These are phyloP conservation scores for Cephaloascus fragrans DNA, from an alignment of 805 yeast genomes.

Conservation along the genomic window DNA sequence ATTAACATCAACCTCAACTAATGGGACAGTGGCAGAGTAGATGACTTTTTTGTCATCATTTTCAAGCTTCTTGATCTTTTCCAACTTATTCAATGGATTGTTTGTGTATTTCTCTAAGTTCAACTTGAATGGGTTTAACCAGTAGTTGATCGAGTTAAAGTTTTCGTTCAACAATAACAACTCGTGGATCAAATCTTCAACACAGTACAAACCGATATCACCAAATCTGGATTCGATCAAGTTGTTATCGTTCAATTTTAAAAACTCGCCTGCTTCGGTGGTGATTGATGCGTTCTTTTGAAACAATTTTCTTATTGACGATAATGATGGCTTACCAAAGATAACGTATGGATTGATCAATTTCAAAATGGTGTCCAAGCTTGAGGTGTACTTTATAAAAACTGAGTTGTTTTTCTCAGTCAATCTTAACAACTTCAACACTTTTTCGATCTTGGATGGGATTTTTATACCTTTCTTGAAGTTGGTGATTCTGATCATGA, in stretches of 20 bases:
- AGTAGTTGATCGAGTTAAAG: constrained; percentile 50
- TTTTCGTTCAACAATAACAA: constrained; percentile 51
- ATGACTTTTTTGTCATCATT: constrained; percentile 32
- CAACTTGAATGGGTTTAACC: constrained; percentile 63
- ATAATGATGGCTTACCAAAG: constrained; percentile 65
- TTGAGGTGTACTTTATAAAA: constrained; percentile 52
- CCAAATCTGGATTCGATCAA: constrained; percentile 65
- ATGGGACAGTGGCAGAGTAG: constrained; percentile 55
- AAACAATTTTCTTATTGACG: constrained; percentile 60
- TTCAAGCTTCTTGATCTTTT: constrained; percentile 45
- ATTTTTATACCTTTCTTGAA: constrained; percentile 46
- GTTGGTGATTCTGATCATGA: constrained; percentile 60
- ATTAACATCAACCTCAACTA: constrained; percentile 68
- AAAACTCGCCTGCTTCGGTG: constrained; percentile 13
- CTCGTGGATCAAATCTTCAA: constrained; percentile 74
- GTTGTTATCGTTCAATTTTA: constrained; percentile 59
- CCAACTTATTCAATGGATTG: constrained; percentile 63
- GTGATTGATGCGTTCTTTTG: constrained; percentile 67
- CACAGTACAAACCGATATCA: constrained; percentile 57
- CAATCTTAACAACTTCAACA: constrained; percentile 54
- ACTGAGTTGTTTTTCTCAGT: constrained; percentile 57
- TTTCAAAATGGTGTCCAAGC: constrained; percentile 54
- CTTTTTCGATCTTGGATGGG: constrained; percentile 53
- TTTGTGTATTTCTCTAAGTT: constrained; percentile 65
- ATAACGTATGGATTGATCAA: constrained; percentile 66